Base-by-base conservation (phyloP, 208 protist genomes). In the Herpetomonas samuelpessoai region DNA sequence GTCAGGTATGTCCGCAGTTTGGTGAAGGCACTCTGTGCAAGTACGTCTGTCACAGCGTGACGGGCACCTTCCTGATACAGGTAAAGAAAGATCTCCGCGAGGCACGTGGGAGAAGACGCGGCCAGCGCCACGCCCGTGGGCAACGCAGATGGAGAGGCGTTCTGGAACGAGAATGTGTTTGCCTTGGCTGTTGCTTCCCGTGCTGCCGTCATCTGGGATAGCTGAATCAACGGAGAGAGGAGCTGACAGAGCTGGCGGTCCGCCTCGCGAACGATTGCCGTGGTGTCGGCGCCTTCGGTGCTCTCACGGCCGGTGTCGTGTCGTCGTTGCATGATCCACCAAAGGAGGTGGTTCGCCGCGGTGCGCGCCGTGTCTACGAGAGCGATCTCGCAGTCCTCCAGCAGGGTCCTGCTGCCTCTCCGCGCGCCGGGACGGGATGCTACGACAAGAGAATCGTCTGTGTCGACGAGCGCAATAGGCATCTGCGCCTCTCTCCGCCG, bases 41-140 rank as follows among this genome's bases (percentile, higher is more conserved):
- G 68, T 24, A 62, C 61, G 10, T 65, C 49, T 14, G 63, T 52
- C 59, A 74, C 52, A 2, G 86, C 27, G 12, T 64, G 52, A 30
- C 62, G 61, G 10, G 77, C 74, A 10, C 80, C 81, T 18, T 64
- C 46, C 52, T 74, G 73, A 57, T 82, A 92, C 31, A 76, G 63
- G 16, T 65, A 49, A 7, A 79, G 68, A 1, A 86, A 27, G 35
- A 79, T 61, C 61, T 81, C 85, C 7, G 57, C 69, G 30, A 86
- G 26, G 12, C 62, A 74, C 41, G 65, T 51, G 35, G n/a, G n/a
- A n/a, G n/a, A 7, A 57, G 71, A 18, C 38, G 39, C 14, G 68
- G 41, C 1, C 46, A 57, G 27, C 26, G 9, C 18, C 24, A 25
- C 24, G 45, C 39, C 21, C 9, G 16, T 47, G 12, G 1, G 31